Base-by-base conservation (phyloP, 2,329 filamentous ascomycete genomes). In the Myriosclerotinia scirpicola region DNA sequence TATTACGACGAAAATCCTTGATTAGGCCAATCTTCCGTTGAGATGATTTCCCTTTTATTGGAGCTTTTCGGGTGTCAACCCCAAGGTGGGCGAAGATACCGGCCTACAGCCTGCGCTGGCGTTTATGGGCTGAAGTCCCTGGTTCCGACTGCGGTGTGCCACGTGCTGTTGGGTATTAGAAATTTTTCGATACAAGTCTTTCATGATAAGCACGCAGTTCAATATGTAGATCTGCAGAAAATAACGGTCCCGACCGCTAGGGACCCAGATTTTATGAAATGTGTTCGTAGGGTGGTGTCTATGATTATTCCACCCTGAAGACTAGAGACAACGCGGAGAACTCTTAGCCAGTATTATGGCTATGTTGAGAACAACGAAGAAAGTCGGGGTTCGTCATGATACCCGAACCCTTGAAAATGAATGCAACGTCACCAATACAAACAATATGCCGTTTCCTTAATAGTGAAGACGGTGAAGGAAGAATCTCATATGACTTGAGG, bases 1-100 rank as follows among this genome's bases (percentile, higher is more conserved):
- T 76, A 70, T 64, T 72, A 67, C 65, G 69, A 34, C 22, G 71
- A 72, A 63, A 30, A 38, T 48, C 34, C 61, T 44, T 64, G 38
- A 64, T 56, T 20, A 64, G 36, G 50, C 8, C 38, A 61, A 61
- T 50, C 44, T 36, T 61, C 58, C 58, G 58, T n/a, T 61, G 44
- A 44, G 30, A 52, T 38, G n/a, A 66, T 26, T 63, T 65, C 22
- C 58, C 30, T 61, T 50, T 50, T 61, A 11, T 11, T n/a, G 44
- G 20, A 48, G 14, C 44, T 40, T 46, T 1, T 14, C 44, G 34
- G 12, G 50, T 38, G n/a, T 40, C 5, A 26, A 50, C 8, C n/a
- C n/a, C 20, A 50, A 40, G 46, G 58, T 61, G 44, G 34, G 17
- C 50, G 44, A 22, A 44, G 42, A 52, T 59, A 40, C 42, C 54